Evolutionary conservation across 441 rosid species (phyloP), one percentile per base, ranked within the genome.

Genomic region (Manihot esculenta): DNA sequence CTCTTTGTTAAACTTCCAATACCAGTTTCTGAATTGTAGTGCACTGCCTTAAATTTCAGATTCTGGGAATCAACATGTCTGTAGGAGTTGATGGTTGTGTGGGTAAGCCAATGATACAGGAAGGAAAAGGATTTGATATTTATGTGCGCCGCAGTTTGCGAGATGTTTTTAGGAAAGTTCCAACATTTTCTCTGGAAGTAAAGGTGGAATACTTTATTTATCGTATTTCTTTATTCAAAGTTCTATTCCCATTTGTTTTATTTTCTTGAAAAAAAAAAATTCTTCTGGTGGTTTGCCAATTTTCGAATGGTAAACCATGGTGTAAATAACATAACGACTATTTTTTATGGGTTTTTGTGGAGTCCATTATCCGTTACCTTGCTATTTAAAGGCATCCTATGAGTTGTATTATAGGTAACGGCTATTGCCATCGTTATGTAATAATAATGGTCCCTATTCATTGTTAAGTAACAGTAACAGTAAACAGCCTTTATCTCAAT

Each of bases 1-100:
- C 72, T 77, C 12, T 45, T 70, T 54, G 59, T 58, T n/a, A 50
- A 60, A 57, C 53, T 50, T 26, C 35, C 49, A 35, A 58, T 35
- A 74, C 62, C 51, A 48, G 55, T 66, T 38, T 72, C 61, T 65
- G 44, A 73, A 69, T 72, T 71, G 48, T 64, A 27, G 23, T 72
- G 66, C 17, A 72, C 53, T 71, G 65, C 59, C 21, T 23, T 42
- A 38, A 44, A 72, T 72, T 72, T 80, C 87, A 96, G 99, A 88
- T 96, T 83, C 78, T 84, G 76, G 98, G 99, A 76, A 80, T 96
- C 76, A 96, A 96, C 85, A 96, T 96, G 99, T 82, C 92, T 64
- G 89, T 93, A 35, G 99, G 99, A 76, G 88, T 93, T 61, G 78
- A 88, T 76, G 96, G 97, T 72, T 80, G 80, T 72, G 68, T 90